phyloP scores from a whole-genome alignment of 768 basidiomycete species.

The Lanmaoa pseudosensibilis region DNA sequence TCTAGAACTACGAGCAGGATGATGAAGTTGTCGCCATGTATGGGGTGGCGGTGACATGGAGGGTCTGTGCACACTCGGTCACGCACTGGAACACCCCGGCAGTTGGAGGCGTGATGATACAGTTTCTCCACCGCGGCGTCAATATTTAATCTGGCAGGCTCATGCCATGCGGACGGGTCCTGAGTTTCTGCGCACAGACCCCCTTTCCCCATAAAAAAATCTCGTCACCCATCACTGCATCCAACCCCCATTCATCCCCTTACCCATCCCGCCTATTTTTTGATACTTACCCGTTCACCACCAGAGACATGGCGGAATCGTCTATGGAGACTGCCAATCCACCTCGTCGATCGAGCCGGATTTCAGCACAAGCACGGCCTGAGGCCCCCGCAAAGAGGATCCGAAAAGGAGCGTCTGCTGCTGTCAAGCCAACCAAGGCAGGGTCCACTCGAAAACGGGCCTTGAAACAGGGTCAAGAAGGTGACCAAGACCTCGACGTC shows the following conservation, averaged over 20 bases:
- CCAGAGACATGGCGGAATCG: constrained; percentile 11
- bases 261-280: neutral
- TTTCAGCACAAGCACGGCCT: constrained; percentile 49
- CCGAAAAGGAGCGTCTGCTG: constrained; percentile 21
- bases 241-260: neutral
- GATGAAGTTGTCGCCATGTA: no score
- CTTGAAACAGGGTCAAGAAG: constrained; percentile 22
- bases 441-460: constrained; percentile 39
- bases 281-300: neutral
- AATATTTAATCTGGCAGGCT: constrained; percentile 20
- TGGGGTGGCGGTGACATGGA: neutral
- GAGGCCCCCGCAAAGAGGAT: constrained; percentile 19
- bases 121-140: constrained; percentile 14
- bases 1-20: no score
- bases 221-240: constrained; percentile 8
- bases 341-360: constrained; percentile 56
- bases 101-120: neutral
- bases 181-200: constrained; percentile 28
- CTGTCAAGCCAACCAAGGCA: constrained; percentile 31
- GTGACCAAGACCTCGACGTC: constrained; percentile 12
- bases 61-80: neutral
- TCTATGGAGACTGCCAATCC: constrained; percentile 22
- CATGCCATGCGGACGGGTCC: constrained; percentile 18
- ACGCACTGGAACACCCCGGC: neutral
- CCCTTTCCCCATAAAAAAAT: constrained; percentile 11